Evolutionary conservation across 2,329 filamentous ascomycete species (phyloP).

Genomic region (Phyllosticta citrichinensis): DNA sequence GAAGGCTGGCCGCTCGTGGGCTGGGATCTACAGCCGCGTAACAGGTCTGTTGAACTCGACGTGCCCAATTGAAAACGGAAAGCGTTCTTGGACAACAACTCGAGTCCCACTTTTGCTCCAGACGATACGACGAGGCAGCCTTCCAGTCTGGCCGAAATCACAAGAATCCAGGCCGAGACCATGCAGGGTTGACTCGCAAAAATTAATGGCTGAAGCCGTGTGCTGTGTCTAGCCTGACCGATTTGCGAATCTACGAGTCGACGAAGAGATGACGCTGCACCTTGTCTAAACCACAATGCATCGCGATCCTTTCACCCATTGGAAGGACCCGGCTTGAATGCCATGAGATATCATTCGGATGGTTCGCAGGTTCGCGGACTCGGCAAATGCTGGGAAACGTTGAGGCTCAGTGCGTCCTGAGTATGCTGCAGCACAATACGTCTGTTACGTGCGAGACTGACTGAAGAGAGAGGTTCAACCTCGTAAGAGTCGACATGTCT

Average conservation of each 20-base stretch:
- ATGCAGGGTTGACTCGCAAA: no score
- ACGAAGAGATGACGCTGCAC: no score
- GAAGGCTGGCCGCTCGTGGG: constrained; percentile 51
- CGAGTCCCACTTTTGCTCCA: not conserved
- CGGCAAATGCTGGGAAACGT: not conserved
- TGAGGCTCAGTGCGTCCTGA: not conserved
- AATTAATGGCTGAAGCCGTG: no score
- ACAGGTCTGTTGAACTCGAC: constrained; percentile 14
- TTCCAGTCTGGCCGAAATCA: not conserved
- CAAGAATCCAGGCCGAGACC: no score
- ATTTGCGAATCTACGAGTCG: no score
- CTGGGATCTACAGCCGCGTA: constrained; percentile 35
- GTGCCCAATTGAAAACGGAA: not conserved
- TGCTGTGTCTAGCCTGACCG: no score
- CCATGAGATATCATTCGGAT: not conserved
- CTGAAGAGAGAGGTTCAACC: not conserved
- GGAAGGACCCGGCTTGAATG: not conserved
- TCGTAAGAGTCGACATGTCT: not conserved
- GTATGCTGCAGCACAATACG: not conserved
- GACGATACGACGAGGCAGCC: not conserved
- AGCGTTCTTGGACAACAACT: not conserved
- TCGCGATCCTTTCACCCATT: no score
- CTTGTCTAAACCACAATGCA: no score
- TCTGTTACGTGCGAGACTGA: not conserved
- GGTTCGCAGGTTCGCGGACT: not conserved